Conservation (phyloP, 495 filamentous ascomycete species). For the Sordaria brevicollis region DNA sequence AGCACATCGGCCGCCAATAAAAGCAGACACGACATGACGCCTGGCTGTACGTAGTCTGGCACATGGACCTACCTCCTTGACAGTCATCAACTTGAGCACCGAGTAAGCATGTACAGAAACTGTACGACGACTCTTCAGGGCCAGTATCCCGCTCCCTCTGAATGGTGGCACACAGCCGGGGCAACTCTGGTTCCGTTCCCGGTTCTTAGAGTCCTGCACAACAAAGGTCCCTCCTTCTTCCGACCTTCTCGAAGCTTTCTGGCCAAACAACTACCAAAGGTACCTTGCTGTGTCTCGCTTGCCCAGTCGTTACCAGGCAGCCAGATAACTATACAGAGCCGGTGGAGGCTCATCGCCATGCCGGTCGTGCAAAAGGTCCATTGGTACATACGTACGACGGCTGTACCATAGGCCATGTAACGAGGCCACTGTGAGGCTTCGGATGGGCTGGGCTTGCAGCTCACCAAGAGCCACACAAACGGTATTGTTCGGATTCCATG, state of each 20-base stretch:
- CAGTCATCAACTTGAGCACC: not conserved
- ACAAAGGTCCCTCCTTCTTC: not conserved
- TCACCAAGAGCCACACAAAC: not conserved
- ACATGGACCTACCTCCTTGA: not conserved
- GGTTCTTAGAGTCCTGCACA: not conserved
- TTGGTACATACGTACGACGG: not conserved
- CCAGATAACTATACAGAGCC: not conserved
- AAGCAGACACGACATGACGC: not conserved
- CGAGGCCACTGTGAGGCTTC: not conserved
- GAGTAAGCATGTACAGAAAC: not conserved
- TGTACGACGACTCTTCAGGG: not conserved
- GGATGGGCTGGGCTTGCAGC: not conserved
- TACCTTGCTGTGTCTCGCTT: not conserved
- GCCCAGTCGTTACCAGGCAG: not conserved
- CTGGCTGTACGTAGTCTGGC: not conserved
- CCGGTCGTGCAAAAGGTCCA: not conserved
- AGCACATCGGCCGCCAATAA: not conserved
- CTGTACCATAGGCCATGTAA: not conserved
- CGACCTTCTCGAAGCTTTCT: not conserved
- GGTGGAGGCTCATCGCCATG: not conserved
- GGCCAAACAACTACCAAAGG: not conserved
- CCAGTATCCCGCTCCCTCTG: not conserved
- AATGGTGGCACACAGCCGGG: not conserved
- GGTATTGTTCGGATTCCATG: not conserved
- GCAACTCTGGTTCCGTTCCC: not conserved